A percentile compares a stretch with the other conserved stretches of the same genome.
Evolutionary conservation across 306 rosid species (phyloP).

Genomic region (Cyclanthera cordifolia): DNA sequence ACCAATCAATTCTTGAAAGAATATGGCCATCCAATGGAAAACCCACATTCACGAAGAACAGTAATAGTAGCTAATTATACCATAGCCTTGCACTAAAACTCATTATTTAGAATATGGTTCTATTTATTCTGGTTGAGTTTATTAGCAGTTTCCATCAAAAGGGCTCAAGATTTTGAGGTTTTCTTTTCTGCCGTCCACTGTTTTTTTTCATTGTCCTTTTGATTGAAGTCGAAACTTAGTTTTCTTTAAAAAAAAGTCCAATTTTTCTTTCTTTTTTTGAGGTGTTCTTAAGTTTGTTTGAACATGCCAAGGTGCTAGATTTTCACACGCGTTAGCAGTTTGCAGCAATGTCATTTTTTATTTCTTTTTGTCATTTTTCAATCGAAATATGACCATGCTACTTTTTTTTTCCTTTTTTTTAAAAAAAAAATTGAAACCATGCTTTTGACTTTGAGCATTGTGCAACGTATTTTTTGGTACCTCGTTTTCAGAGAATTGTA

Average conservation of each 20-base stretch:
- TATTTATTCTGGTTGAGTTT: conserved; percentile 13
- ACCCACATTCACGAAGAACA: background rate
- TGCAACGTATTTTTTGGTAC: background rate
- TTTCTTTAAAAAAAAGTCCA: too few species aligned
- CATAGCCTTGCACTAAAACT: background rate
- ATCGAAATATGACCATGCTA: background rate
- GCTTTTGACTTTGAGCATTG: background rate
- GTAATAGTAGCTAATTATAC: background rate
- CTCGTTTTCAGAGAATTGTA: background rate
- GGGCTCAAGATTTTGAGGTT: background rate
- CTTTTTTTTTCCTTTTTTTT: too few species aligned
- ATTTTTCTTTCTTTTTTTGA: too few species aligned
- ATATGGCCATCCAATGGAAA: background rate
- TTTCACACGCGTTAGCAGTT: background rate
- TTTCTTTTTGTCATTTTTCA: background rate
- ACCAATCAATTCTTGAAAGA: background rate
- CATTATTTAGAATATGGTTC: background rate
- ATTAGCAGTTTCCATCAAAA: conserved; percentile 7
- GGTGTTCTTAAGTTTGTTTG: background rate
- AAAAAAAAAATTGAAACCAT: too few species aligned
- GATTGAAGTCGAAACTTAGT: background rate
- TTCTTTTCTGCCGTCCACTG: conserved; percentile 1
- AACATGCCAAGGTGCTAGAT: background rate
- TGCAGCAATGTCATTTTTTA: background rate
- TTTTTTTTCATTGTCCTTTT: background rate